Evolutionary conservation across 495 filamentous ascomycete genomes (phyloP), one percentile per base, ranked within the genome.

Genomic region (Lophiotrema nucula): DNA sequence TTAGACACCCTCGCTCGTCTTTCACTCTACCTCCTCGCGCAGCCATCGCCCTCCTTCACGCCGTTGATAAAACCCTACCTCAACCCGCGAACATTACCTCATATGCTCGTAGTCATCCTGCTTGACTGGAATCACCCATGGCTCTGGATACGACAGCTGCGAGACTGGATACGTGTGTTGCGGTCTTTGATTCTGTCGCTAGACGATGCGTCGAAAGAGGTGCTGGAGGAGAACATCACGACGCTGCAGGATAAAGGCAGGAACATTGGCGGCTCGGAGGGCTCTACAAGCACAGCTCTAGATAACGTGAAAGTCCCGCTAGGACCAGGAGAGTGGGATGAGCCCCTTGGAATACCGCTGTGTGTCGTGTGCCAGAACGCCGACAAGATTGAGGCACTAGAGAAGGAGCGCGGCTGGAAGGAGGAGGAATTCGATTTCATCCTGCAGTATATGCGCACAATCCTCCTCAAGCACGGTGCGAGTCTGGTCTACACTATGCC

Each of bases 321-420:
- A 25, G 92, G 92, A 8, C 88, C 88, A 6, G 92, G 92, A 24
- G 92, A 97, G 74, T 97, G 91, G 88, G 90, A 96, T 64, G 91
- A 96, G 68, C 88, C 83, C 1, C 76, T 97, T 12, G 92, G 92
- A 4, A 73, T 97, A 39, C 92, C 92, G 0, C 76, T 97, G 54
- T 95, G 90, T 72, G 87, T 96, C 27, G 89, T 97, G 27, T 96
- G 91, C 66, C 92, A 97, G 65, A 92, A 92, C 74, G 88, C 92
- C 26, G 89, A 96, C 67, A 89, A 87, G 67, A 95, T 96, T 68
- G 90, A 95, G 65, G 78, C 82, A 31, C 70, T 97, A 47, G 92
- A 97, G 73, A 88, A 85, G 65, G 89, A 89, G 19, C 85, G 91
- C 33, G 81, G 86, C 10, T 97, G 91, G 91, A 90, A 88, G 65